Conservation (phyloP, 2,329 filamentous ascomycete genomes). For the Fusarium concolor region DNA sequence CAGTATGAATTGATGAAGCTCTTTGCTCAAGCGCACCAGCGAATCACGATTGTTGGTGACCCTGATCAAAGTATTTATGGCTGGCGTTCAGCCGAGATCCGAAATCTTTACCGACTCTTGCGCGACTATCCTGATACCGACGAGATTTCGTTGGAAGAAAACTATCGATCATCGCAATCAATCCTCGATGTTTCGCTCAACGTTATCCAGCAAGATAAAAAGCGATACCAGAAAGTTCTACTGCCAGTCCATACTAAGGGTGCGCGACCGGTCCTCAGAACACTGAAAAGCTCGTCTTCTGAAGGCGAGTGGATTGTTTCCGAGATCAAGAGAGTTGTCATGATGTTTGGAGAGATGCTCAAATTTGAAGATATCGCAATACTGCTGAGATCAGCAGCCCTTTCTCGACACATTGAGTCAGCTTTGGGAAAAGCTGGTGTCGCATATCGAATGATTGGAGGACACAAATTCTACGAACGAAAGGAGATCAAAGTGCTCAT, state of each 20-base stretch:
- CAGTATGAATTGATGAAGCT: constrained; percentile 95
- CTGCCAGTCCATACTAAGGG: constrained; percentile 84
- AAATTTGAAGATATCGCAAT: constrained; percentile 84
- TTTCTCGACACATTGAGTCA: constrained; percentile 88
- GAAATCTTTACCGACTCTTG: constrained; percentile 84
- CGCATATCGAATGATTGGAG: constrained; percentile 91
- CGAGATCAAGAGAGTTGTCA: constrained; percentile 78
- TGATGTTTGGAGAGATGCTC: constrained; percentile 79
- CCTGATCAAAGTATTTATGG: constrained; percentile 98
- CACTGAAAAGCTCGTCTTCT: constrained; percentile 72
- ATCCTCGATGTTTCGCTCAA: constrained; percentile 84
- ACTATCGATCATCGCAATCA: constrained; percentile 89
- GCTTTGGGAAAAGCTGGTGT: constrained; percentile 84
- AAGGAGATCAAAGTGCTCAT: constrained; percentile 87
- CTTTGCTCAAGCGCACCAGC: constrained; percentile 76
- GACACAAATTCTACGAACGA: constrained; percentile 91
- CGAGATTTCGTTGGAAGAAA: constrained; percentile 89
- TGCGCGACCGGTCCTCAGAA: constrained; percentile 82
- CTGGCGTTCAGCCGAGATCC: constrained; percentile 92
- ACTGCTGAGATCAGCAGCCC: constrained; percentile 82
- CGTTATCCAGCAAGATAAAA: constrained; percentile 90
- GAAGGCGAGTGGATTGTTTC: constrained; percentile 92
- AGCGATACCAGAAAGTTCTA: constrained; percentile 82
- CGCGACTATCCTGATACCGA: constrained; percentile 80
- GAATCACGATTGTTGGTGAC: constrained; percentile 96